Percentiles rank a stretch among this genome's conserved stretches.
These are phyloP conservation scores for Aurifilum marmelostoma DNA, from an alignment of 2,329 filamentous ascomycete genomes.

Conservation along the genomic window DNA sequence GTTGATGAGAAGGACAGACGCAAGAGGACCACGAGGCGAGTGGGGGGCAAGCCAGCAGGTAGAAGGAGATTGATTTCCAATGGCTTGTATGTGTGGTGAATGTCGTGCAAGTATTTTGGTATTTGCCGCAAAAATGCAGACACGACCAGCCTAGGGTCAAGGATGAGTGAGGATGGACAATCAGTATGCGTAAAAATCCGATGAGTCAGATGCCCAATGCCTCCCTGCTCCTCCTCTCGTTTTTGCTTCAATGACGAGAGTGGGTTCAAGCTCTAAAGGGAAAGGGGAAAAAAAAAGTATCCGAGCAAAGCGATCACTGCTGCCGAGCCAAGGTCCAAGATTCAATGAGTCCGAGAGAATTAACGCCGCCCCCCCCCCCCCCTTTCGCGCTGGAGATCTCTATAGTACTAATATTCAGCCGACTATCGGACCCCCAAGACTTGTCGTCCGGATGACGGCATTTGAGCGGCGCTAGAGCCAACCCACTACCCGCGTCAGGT, in stretches of 20 bases:
- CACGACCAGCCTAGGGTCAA: not conserved
- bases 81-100: not conserved
- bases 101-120: not conserved
- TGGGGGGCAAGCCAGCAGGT: not conserved
- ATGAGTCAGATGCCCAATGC: not conserved
- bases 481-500: not conserved
- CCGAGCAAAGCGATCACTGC: not conserved
- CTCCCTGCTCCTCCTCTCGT: not conserved
- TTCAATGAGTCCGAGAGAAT: not conserved
- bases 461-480: conserved; percentile 1
- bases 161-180: not conserved
- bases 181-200: not conserved
- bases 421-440: conserved; percentile 19
- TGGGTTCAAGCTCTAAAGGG: not conserved
- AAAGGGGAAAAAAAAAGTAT: not conserved
- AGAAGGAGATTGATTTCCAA: not conserved
- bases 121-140: not conserved
- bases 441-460: conserved; percentile 6
- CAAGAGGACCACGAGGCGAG: not conserved
- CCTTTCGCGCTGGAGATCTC: no score
- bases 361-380: not conserved
- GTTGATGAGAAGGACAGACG: not conserved
- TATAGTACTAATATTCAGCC: not conserved
- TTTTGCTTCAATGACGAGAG: not conserved
- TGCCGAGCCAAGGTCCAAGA: not conserved